Evolutionary conservation across 2,329 filamentous ascomycete species (phyloP).

Genomic region (Aschersonia sp.): DNA sequence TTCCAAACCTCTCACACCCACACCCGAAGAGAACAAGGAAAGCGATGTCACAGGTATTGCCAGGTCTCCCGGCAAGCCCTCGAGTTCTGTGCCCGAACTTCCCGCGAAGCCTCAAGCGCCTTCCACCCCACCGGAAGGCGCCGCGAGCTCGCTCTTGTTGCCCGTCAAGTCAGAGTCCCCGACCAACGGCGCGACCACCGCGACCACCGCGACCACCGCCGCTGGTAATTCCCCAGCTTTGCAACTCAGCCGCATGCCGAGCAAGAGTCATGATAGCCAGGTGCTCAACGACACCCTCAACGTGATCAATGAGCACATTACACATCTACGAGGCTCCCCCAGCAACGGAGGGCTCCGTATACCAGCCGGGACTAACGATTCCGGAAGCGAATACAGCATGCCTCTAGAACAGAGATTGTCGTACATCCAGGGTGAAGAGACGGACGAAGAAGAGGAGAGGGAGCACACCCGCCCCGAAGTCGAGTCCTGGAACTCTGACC

Average conservation of each 20-base stretch:
- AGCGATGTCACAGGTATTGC: constrained; percentile 7
- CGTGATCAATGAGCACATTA: constrained; percentile 95
- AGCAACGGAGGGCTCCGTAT: constrained; percentile 36
- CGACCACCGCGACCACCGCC: constrained; percentile 11
- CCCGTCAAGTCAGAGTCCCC: constrained; percentile 21
- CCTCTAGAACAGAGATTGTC: constrained; percentile 65
- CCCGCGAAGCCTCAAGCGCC: not conserved
- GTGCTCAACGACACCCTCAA: constrained; percentile 91
- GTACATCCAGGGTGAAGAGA: constrained; percentile 89
- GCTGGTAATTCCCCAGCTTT: constrained; percentile 14
- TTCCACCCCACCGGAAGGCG: constrained; percentile 1
- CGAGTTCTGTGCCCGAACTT: not conserved
- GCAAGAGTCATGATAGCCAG: constrained; percentile 40
- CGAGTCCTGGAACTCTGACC: constrained; percentile 60
- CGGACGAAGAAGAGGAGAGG: constrained; percentile 79
- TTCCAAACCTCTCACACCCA: constrained; percentile 15
- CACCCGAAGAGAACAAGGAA: constrained; percentile 16
- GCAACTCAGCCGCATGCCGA: constrained; percentile 22
- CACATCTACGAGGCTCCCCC: constrained; percentile 53
- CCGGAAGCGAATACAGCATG: constrained; percentile 81
- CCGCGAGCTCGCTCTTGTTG: constrained; percentile 29
- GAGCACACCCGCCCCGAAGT: constrained; percentile 61
- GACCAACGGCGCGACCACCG: constrained; percentile 12
- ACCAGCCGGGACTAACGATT: constrained; percentile 53
- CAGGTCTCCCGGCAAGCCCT: constrained; percentile 11